A percentile compares a stretch with the other conserved stretches of the same genome.
Conservation (phyloP, 768 basidiomycete species). For the Pholiota conissans region DNA sequence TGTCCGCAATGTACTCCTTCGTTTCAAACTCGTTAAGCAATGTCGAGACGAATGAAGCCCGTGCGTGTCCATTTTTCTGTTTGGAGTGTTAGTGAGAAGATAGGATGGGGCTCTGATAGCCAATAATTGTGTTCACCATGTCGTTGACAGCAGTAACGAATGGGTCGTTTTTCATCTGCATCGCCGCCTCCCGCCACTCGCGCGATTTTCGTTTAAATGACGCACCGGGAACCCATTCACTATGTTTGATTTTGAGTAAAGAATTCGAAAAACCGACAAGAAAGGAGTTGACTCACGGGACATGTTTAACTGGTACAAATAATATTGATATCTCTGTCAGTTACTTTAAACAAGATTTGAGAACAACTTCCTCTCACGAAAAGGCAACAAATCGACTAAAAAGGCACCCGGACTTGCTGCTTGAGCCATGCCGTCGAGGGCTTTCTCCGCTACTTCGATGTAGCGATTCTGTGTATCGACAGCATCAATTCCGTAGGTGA, state of each 20-base stretch:
- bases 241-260: conserved; percentile 14
- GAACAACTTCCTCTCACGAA: conserved; percentile 30
- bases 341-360: too few species aligned
- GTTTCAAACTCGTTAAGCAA: conserved; percentile 18
- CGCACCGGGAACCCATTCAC: conserved; percentile 52
- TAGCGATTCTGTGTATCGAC: conserved; percentile 43
- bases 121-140: conserved; percentile 32
- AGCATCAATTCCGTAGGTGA: conserved; percentile 51
- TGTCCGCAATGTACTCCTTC: conserved; percentile 14
- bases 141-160: conserved; percentile 36
- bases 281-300: conserved; percentile 34
- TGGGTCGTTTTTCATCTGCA: conserved; percentile 48
- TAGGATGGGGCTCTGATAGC: not conserved
- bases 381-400: conserved; percentile 36
- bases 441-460: conserved; percentile 51
- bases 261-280: too few species aligned
- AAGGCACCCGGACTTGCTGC: conserved; percentile 54
- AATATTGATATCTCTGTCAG: too few species aligned
- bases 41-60: conserved; percentile 30
- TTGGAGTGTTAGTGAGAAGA: not conserved
- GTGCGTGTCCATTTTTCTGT: conserved; percentile 32
- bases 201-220: conserved; percentile 50
- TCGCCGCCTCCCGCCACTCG: conserved; percentile 47
- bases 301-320: conserved; percentile 44
- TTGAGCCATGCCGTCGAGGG: conserved; percentile 48